Percentiles rank a stretch among this genome's conserved stretches.
Evolutionary conservation across 164 flowering plant species (phyloP).

Genomic region (Saururus chinensis): DNA sequence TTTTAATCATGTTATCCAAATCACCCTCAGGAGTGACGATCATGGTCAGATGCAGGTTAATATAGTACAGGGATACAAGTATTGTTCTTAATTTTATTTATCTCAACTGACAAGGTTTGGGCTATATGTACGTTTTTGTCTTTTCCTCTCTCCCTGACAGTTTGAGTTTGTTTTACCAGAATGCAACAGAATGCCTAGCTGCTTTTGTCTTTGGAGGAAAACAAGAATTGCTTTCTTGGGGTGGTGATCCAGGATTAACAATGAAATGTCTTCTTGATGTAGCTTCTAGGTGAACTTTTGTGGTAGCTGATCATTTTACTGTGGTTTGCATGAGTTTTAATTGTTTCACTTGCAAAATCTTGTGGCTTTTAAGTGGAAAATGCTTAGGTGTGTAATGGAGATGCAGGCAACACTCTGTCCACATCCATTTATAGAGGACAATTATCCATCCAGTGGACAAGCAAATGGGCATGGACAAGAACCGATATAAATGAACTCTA

Average conservation of each 20-base stretch:
- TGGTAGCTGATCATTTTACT: background rate
- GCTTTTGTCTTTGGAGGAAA: conserved; percentile 64
- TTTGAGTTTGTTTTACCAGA: conserved; percentile 33
- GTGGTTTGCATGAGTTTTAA: background rate
- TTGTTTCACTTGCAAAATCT: background rate
- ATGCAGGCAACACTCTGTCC: too few relatives aligned
- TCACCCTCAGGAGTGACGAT: conserved; percentile 74
- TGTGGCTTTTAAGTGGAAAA: background rate
- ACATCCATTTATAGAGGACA: too few relatives aligned
- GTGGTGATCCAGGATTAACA: conserved; percentile 56
- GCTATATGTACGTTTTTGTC: background rate
- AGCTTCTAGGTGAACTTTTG: conserved; percentile 60
- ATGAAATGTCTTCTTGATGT: conserved; percentile 89
- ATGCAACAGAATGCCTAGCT: conserved; percentile 95
- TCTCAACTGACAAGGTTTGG: background rate
- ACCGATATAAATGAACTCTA: too few relatives aligned
- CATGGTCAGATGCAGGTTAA: conserved; percentile 87
- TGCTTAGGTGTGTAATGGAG: too few relatives aligned
- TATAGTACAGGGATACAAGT: background rate
- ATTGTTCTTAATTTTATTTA: background rate
- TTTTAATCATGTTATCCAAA: conserved; percentile 53
- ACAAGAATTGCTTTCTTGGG: conserved; percentile 76
- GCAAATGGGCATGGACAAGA: too few relatives aligned
- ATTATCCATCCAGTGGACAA: too few relatives aligned
- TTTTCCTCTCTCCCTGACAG: background rate